A percentile compares a stretch with the other conserved stretches of the same genome.
Conservation (phyloP, 2,329 filamentous ascomycete species). For the Aspergillus cejpii region DNA sequence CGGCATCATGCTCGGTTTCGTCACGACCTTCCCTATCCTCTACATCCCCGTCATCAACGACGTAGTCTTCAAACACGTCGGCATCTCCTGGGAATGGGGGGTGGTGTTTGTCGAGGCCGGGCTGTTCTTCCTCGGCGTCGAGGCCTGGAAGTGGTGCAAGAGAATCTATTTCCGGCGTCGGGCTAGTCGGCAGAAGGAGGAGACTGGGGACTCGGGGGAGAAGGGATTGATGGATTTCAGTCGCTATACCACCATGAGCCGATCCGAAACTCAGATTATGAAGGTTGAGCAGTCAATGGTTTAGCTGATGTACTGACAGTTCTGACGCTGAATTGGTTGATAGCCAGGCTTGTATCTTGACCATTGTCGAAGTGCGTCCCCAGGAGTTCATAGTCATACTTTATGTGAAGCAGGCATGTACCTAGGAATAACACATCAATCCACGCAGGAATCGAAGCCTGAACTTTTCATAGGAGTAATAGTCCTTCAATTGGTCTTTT, state of each 20-base stretch:
- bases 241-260: conserved; percentile 31
- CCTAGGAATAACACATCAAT: too few relatives aligned
- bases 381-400: too few relatives aligned
- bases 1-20: conserved; percentile 52
- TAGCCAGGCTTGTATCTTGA: neutral
- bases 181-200: conserved; percentile 6
- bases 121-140: conserved; percentile 59
- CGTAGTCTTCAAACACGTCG: conserved; percentile 58
- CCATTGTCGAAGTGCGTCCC: too few relatives aligned
- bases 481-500: too few relatives aligned
- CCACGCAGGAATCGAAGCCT: too few relatives aligned
- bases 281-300: conserved; percentile 27
- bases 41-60: conserved; percentile 65
- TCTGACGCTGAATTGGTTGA: too few relatives aligned
- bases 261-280: conserved; percentile 25
- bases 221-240: conserved; percentile 22
- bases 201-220: neutral
- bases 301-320: too few relatives aligned
- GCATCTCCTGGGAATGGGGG: conserved; percentile 64
- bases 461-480: too few relatives aligned
- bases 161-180: conserved; percentile 46
- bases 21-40: conserved; percentile 54
- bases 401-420: too few relatives aligned
- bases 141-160: conserved; percentile 63
- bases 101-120: conserved; percentile 56